These are phyloP conservation scores for Fusarium sp. DNA, from an alignment of 2,329 filamentous ascomycete species.

Conservation along the genomic window DNA sequence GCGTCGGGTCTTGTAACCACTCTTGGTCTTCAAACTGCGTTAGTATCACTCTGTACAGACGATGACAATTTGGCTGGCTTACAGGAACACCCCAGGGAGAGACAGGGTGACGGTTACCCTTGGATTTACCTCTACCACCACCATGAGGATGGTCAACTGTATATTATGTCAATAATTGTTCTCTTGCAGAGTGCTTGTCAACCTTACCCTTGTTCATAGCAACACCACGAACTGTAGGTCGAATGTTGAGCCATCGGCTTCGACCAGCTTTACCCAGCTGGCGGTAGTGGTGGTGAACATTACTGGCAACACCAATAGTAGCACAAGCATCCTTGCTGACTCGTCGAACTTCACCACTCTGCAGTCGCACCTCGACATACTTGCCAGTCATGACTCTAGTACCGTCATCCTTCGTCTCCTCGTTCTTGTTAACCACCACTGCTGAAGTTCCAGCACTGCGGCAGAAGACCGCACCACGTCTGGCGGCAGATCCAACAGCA, in stretches of 20 bases:
- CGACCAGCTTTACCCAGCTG: conserved; percentile 96
- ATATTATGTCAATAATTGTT: conserved; percentile 28
- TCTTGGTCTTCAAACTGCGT: conserved; percentile 69
- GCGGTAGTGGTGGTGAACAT: conserved; percentile 88
- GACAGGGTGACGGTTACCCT: conserved; percentile 95
- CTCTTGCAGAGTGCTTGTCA: background rate
- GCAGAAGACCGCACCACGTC: conserved; percentile 87
- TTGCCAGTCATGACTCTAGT: conserved; percentile 73
- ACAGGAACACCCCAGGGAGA: conserved; percentile 97
- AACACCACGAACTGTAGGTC: conserved; percentile 94
- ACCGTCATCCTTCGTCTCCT: conserved; percentile 72
- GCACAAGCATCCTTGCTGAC: conserved; percentile 94
- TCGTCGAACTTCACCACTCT: conserved; percentile 91
- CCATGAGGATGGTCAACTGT: conserved; percentile 94
- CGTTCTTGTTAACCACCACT: conserved; percentile 88
- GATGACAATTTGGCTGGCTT: conserved; percentile 58
- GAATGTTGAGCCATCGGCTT: conserved; percentile 91
- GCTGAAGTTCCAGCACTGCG: conserved; percentile 94
- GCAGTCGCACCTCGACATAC: conserved; percentile 85
- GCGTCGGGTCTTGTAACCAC: conserved; percentile 89
- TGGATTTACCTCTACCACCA: conserved; percentile 98
- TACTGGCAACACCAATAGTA: conserved; percentile 94
- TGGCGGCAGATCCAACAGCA: conserved; percentile 82
- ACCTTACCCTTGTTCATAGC: conserved; percentile 94
- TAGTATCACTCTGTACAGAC: conserved; percentile 9